A percentile compares a stretch with the other conserved stretches of the same genome.
Conservation (phyloP, 1,284 basidiomycete species). For the Violaceomyces palustris region DNA sequence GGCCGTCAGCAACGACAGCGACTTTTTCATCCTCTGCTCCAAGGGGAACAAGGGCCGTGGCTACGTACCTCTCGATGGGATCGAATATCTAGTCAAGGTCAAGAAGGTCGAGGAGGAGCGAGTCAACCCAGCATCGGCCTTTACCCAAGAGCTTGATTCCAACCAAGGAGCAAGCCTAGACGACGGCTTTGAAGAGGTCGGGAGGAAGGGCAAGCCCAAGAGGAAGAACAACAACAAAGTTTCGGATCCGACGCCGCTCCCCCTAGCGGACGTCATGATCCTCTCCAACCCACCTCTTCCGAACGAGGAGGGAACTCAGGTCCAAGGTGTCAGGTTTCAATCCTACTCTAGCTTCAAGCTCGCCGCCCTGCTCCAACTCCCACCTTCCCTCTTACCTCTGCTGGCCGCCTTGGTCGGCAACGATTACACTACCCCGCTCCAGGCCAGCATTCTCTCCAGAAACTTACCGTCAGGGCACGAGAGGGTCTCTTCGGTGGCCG, state of each 20-base stretch:
- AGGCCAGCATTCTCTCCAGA: conserved; percentile 25
- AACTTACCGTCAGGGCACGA: conserved; percentile 18
- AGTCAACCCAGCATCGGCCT: background rate
- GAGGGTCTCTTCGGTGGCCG: conserved; percentile 23
- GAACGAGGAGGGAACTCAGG: background rate
- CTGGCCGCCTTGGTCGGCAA: conserved; percentile 41
- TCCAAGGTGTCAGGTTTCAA: conserved; percentile 15
- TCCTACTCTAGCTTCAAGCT: conserved; percentile 33
- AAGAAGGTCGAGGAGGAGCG: background rate
- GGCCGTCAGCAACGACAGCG: conserved; percentile 39
- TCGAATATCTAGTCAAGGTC: conserved; percentile 26
- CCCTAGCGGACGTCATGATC: background rate
- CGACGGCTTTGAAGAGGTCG: conserved; percentile 36
- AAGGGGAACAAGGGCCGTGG: conserved; percentile 23
- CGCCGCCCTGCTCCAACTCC: conserved; percentile 26
- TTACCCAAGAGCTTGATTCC: background rate
- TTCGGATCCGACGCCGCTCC: too few relatives aligned
- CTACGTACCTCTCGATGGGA: conserved; percentile 35
- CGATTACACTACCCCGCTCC: conserved; percentile 36
- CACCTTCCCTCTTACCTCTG: conserved; percentile 29
- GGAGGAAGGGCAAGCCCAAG: conserved; percentile 12
- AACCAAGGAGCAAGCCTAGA: conserved; percentile 16
- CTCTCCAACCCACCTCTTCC: background rate
- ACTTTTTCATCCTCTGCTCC: conserved; percentile 43
- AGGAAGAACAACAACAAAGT: background rate